Percentiles rank a stretch among this genome's conserved stretches.
phyloP scores from a whole-genome alignment of 495 filamentous ascomycete species.

The Echria macrotheca region DNA sequence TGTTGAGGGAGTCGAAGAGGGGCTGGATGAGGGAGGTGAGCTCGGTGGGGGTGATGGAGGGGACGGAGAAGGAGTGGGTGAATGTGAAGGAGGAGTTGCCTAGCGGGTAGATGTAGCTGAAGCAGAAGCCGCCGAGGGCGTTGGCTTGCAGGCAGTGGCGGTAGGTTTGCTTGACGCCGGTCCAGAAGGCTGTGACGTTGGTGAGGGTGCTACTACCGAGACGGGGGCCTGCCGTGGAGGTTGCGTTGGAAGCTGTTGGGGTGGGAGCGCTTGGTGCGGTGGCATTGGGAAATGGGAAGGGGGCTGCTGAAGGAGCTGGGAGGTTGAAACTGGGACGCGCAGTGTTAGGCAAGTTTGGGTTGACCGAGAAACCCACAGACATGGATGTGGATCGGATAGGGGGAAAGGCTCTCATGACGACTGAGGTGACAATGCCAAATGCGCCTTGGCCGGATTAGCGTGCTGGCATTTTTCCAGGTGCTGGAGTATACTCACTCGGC shows the following conservation, averaged over 20 bases:
- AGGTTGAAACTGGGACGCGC: constrained; percentile 2
- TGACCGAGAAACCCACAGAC: constrained; percentile 14
- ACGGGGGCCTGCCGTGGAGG: constrained; percentile 21
- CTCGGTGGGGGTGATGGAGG: constrained; percentile 23
- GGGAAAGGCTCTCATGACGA: constrained; percentile 39
- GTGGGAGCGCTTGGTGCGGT: constrained; percentile 6
- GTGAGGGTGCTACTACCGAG: constrained; percentile 19
- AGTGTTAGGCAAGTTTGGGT: background rate
- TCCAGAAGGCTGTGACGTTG: constrained; percentile 47
- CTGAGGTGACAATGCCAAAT: constrained; percentile 50
- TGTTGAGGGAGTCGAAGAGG: constrained; percentile 34
- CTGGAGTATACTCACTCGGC: constrained; percentile 33
- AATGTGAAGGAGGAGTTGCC: constrained; percentile 31
- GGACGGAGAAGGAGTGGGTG: constrained; percentile 26
- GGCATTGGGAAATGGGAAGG: constrained; percentile 11
- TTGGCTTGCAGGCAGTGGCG: constrained; percentile 29
- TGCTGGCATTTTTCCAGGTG: background rate
- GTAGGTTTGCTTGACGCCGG: constrained; percentile 38
- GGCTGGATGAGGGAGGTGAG: constrained; percentile 40
- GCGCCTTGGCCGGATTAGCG: constrained; percentile 27
- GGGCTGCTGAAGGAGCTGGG: constrained; percentile 26
- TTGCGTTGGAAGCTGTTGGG: constrained; percentile 1
- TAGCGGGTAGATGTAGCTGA: constrained; percentile 36
- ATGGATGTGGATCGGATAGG: constrained; percentile 23
- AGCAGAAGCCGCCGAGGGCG: constrained; percentile 39